Evolutionary conservation across 2,329 filamentous ascomycete genomes (phyloP), one percentile per base, ranked within the genome.

Genomic region (Fusarium verticillioides): DNA sequence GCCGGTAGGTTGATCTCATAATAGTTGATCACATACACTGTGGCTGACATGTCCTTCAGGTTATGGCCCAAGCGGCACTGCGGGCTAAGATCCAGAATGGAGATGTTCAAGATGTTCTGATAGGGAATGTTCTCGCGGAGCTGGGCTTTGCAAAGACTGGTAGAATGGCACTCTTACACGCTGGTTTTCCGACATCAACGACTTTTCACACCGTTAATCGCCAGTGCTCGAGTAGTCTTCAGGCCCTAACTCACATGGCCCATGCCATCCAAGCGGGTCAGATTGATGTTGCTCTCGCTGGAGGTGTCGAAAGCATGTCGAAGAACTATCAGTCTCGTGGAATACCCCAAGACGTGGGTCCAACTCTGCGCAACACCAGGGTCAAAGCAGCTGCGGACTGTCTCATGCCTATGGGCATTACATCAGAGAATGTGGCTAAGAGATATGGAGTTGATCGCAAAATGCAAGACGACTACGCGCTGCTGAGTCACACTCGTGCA

Each of bases 291-390:
- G 95, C 93, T 64, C 89, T 97, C 68, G 95, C 91, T 10, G 95
- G 93, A 5, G 95, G 95, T 34, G 97, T 96, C 92, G 95, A 97
- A 87, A 95, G 92, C 84, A 97, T 98, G 95, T 97, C 94, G 70
- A 85, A 92, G 73, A 97, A 97, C 84, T 97, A 97, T 82, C 94
- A 91, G 53, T 89, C 86, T 34, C 85, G 91, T 57, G 95, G 95
- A 18, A 95, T 97, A 42, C 95, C 95, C 0, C 91, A 89, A 2
- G 90, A 94, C 70, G 83, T 94, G 10, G 97, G 94, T 92, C 90
- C 92, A 0, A 90, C 87, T 56, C 83, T 97, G 70, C 88, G 85
- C 71, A 87, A 91, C 2, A 90, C 87, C 9, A 81, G 83, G 1
- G 86, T 88, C 10, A 87, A 93, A 79, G 91, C 96, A 68, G 93